Base-by-base conservation (phyloP, 2,329 filamentous ascomycete species). In the Diaporthe ampelina region DNA sequence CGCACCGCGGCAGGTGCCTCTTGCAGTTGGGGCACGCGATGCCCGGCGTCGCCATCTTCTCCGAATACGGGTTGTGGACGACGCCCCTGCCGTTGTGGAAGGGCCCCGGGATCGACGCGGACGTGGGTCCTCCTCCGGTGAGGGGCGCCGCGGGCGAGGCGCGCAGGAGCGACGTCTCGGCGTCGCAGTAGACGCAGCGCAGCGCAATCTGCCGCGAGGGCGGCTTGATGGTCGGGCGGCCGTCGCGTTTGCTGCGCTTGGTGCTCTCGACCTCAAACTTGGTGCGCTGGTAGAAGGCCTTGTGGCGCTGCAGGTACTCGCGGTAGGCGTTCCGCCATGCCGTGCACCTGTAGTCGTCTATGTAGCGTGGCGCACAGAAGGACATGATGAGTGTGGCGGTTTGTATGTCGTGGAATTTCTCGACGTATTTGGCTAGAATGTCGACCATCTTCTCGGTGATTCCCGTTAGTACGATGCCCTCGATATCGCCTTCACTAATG, bases 221-320 rank as follows among this genome's bases (percentile, higher is more conserved):
- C 1, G 92, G 89, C 73, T 90, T 91, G 77, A 94, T 88, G 10
- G 90, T 88, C n/a, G 90, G 90, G 10, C 84, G 82, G 54, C 92
- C 93, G 70, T 91, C 88, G 70, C 90, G 89, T 73, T 92, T 90
- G 77, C 92, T 93, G 77, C 89, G 89, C 76, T 91, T 91, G 32
- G 92, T 94, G 79, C 94, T 93, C 80, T 94, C 92, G 75, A 94
- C 93, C 77, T 94, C 92, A 83, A 95, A 96, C 79, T 92, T 93
- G 72, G 93, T 93, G 61, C 94, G 91, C 77, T 94, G 89, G 76
- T 93, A 91, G 84, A 94, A 95, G 72, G 88, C 90, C 82, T 89
- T 93, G 88, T 94, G 94, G 77, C 88, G 92, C 84, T 93, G 91
- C 50, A 94, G 88, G 78, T 94, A 91, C 67, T 92, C 91, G 73